phyloP scores from a whole-genome alignment of 1,284 basidiomycete genomes.

The Mycena citricolor region DNA sequence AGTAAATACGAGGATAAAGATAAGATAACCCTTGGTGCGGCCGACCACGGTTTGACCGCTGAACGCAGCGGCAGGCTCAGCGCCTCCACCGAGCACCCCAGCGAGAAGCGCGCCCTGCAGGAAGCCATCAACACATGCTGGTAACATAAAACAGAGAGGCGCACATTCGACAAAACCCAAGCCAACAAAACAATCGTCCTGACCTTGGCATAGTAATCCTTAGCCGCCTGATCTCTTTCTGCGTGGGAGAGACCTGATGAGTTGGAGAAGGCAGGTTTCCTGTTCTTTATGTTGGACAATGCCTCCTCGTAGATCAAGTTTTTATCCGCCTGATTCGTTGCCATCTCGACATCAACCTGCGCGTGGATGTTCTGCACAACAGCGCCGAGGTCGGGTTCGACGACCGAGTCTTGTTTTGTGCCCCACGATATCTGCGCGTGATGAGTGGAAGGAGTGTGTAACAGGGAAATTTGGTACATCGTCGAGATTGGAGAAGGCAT shows the following conservation, averaged over 20 bases:
- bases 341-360: slow-evolving; percentile 87
- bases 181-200: slow-evolving; percentile 86
- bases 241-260: slow-evolving; percentile 39
- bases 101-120: slow-evolving; percentile 71
- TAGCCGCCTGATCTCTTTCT: slow-evolving; percentile 75
- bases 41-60: slow-evolving; percentile 46
- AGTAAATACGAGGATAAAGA: slow-evolving; percentile 78
- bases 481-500: slow-evolving; percentile 81
- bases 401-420: slow-evolving; percentile 77
- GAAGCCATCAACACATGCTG: slow-evolving; percentile 2
- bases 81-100: slow-evolving; percentile 68
- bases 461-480: slow-evolving; percentile 46
- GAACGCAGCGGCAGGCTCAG: slow-evolving; percentile 63
- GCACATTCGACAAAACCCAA: slow-evolving; percentile 84
- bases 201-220: slow-evolving; percentile 89
- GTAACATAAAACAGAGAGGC: slow-evolving; percentile 27
- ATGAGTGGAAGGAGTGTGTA: slow-evolving; percentile 1
- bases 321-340: slow-evolving; percentile 83
- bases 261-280: slow-evolving; percentile 50
- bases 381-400: slow-evolving; percentile 76
- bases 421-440: slow-evolving; percentile 78
- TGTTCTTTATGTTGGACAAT: slow-evolving; percentile 75
- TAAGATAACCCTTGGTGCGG: slow-evolving; percentile 73
- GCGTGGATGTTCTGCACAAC: slow-evolving; percentile 77
- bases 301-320: slow-evolving; percentile 91